Evolutionary conservation across 768 basidiomycete species (phyloP).

Genomic region (Lentinula sp.): DNA sequence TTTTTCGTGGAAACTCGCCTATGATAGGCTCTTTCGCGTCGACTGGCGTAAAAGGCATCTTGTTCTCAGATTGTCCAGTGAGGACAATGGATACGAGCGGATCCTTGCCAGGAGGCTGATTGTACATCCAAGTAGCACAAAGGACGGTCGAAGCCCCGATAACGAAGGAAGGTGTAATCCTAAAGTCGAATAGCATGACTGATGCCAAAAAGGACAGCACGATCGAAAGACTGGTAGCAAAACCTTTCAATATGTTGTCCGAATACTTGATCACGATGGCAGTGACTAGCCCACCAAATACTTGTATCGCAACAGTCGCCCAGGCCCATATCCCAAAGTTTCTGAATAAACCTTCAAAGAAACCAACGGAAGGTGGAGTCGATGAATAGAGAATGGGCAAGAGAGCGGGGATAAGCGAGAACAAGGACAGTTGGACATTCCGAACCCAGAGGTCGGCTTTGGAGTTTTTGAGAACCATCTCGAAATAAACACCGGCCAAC

Average conservation of each 20-base stretch:
- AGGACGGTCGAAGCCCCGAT: constrained; percentile 84
- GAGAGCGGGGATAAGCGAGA: constrained; percentile 86
- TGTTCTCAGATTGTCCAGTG: constrained; percentile 19
- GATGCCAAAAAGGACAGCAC: constrained; percentile 92
- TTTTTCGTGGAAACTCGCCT: constrained; percentile 48
- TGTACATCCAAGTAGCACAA: constrained; percentile 92
- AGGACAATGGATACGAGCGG: constrained; percentile 20
- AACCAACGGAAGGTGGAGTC: constrained; percentile 36
- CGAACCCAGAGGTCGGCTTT: constrained; percentile 85
- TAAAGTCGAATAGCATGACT: constrained; percentile 86
- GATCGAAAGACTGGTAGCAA: constrained; percentile 92
- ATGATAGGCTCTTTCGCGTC: constrained; percentile 51
- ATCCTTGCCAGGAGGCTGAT: constrained; percentile 50
- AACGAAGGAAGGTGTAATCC: constrained; percentile 81
- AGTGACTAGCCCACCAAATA: constrained; percentile 89
- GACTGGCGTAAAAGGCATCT: constrained; percentile 36
- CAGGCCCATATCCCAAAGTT: constrained; percentile 95
- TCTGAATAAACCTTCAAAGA: constrained; percentile 60
- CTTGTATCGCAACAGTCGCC: constrained; percentile 87
- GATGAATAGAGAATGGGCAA: constrained; percentile 63
- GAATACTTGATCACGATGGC: constrained; percentile 97
- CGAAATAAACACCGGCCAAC: constrained; percentile 89
- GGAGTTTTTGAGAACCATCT: constrained; percentile 86
- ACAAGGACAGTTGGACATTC: constrained; percentile 84
- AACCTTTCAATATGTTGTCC: constrained; percentile 95